Conservation (phyloP, 1,139 yeast species). For the Blastobotrys proliferans region DNA sequence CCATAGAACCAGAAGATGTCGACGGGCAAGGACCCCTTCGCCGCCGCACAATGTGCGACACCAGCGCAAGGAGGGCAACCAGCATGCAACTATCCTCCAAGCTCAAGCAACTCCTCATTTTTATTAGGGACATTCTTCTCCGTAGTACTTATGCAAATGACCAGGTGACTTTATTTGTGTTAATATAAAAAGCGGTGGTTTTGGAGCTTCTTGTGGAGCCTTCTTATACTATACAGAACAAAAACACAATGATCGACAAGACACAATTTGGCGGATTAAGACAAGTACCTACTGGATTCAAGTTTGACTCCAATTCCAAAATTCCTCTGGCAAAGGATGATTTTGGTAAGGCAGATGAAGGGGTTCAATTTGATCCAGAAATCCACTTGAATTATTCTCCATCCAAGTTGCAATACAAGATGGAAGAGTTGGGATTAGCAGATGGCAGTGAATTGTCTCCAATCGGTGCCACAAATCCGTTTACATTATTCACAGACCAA, state of each 20-base stretch:
- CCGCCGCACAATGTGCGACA: too few species aligned
- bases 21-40: too few species aligned
- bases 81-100: too few species aligned
- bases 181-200: neutral
- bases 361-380: constrained; percentile 3
- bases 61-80: too few species aligned
- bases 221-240: neutral
- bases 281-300: neutral
- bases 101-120: too few species aligned
- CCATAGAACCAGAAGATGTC: too few species aligned
- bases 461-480: constrained; percentile 5
- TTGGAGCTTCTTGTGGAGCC: neutral
- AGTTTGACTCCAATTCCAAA: constrained; percentile 3
- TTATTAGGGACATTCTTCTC: too few species aligned
- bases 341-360: neutral
- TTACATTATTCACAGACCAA: constrained; percentile 5
- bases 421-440: constrained; percentile 3
- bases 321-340: neutral
- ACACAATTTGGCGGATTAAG: constrained; percentile 7
- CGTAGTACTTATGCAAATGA: too few species aligned
- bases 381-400: neutral
- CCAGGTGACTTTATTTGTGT: neutral
- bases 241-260: constrained; percentile 6
- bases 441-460: constrained; percentile 8
- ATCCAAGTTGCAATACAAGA: constrained; percentile 1